Percentiles rank a stretch among this genome's conserved stretches.
phyloP scores from a whole-genome alignment of 2,329 filamentous ascomycete genomes.

The Boeremia lycopersici region DNA sequence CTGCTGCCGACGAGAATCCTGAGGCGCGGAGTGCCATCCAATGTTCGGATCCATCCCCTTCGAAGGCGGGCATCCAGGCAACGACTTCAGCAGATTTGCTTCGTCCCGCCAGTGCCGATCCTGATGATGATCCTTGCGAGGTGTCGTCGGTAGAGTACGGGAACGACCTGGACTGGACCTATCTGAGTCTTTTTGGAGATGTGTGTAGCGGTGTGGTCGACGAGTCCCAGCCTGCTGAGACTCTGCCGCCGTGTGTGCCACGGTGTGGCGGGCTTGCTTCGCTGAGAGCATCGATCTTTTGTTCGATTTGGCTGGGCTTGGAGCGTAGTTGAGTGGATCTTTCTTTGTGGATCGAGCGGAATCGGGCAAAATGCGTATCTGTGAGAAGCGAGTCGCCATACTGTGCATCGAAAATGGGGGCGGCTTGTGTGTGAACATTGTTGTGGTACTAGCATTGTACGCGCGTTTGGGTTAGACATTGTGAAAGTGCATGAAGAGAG shows the following conservation, averaged over 20 bases:
- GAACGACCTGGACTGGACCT: slow-evolving; percentile 7
- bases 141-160: slow-evolving; percentile 5
- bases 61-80: slow-evolving; percentile 1
- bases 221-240: slow-evolving; percentile 12
- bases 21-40: neutral
- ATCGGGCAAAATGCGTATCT: slow-evolving; percentile 1
- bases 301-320: neutral
- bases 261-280: neutral
- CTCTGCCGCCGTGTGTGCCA: slow-evolving; percentile 6
- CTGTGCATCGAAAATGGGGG: slow-evolving; percentile 2
- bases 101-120: neutral
- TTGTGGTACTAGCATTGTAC: slow-evolving; percentile 11
- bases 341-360: neutral
- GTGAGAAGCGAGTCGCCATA: slow-evolving; percentile 1
- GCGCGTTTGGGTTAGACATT: slow-evolving; percentile 1
- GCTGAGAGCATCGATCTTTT: slow-evolving; percentile 1
- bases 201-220: slow-evolving; percentile 5
- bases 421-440: slow-evolving; percentile 14
- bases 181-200: slow-evolving; percentile 6
- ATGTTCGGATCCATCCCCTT: neutral
- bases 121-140: slow-evolving; percentile 15
- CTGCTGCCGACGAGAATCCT: neutral
- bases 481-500: slow-evolving; percentile 4
- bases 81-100: neutral
- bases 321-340: neutral